Evolutionary conservation across 371 early-diverging fungal genomes (phyloP), one percentile per base, ranked within the genome.

Genomic region (Mortierella sp.): DNA sequence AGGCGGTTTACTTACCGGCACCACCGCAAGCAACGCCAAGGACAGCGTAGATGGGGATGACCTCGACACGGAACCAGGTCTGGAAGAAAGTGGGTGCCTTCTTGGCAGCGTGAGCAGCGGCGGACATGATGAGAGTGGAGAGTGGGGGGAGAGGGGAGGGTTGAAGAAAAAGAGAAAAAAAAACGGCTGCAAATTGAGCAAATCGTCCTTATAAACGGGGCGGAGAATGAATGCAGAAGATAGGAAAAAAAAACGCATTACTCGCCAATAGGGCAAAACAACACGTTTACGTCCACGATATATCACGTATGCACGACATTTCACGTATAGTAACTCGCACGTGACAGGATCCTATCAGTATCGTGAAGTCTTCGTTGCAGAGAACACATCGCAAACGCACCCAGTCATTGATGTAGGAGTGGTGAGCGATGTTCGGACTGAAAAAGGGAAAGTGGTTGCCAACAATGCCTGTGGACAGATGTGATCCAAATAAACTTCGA

Each of bases 41-140:
- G 69, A 86, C 83, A 55, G 63, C 89, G 70, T 88, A 85, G 70
- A 90, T 83, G 70, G 91, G 91, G 78, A 89, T 82, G 57, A 89
- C 88, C 82, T 90, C 87, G 49, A 70, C 62, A 72, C 82, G 81
- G 75, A 83, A 87, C 87, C 84, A 83, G 50, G 81, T 83, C 53
- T 80, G 57, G 50, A 84, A 63, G 57, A 83, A 64, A 21, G 73
- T 42, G 48, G 73, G 73, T 6, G 78, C 82, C 58, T 79, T 81
- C 27, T 65, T 57, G 30, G 81, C 80, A 49, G 79, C 70, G 54
- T 73, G 72, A 44, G 70, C 56, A 48, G 79, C 79, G 47, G 80
- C 54, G 30, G 70, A 63, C 73, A 72, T 72, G 49, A 58, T 59
- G 55, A 39, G 34, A 46, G 39, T 30, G 44, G 46, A 50, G 21